These are phyloP conservation scores for Sarocladium kiliense DNA, from an alignment of 2,329 filamentous ascomycete species.

Conservation along the genomic window DNA sequence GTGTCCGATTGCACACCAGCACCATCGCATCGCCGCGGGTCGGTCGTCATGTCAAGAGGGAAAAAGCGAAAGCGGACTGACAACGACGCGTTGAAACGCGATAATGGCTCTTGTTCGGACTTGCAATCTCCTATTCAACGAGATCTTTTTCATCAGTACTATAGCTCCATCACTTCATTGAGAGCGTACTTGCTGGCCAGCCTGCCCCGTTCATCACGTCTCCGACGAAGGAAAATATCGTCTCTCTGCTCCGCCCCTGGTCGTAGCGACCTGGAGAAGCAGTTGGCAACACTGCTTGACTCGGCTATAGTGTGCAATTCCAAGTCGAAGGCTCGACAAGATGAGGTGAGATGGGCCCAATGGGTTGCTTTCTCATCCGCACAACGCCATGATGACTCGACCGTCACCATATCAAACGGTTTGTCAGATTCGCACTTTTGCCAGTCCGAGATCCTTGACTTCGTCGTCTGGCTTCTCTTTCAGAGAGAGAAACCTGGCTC, in stretches of 20 bases:
- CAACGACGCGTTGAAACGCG: slow-evolving; percentile 18
- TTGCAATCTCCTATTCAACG: slow-evolving; percentile 35
- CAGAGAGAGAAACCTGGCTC: slow-evolving; percentile 41
- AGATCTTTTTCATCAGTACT: slow-evolving; percentile 64
- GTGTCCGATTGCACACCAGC: neutral
- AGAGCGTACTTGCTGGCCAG: slow-evolving; percentile 64
- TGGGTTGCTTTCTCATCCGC: slow-evolving; percentile 52
- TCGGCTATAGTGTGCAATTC: slow-evolving; percentile 58
- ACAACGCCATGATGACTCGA: slow-evolving; percentile 55
- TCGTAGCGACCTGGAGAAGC: slow-evolving; percentile 27
- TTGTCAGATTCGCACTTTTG: slow-evolving; percentile 41
- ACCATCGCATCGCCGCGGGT: neutral
- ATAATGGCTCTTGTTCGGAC: neutral
- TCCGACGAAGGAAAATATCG: slow-evolving; percentile 53
- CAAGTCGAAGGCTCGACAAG: slow-evolving; percentile 20
- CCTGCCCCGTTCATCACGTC: slow-evolving; percentile 62
- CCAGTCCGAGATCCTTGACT: slow-evolving; percentile 72
- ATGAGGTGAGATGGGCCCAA: slow-evolving; percentile 39
- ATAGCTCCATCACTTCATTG: slow-evolving; percentile 59
- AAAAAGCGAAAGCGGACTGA: slow-evolving; percentile 22
- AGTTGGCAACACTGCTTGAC: slow-evolving; percentile 59
- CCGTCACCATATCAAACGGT: slow-evolving; percentile 46
- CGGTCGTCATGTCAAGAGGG: slow-evolving; percentile 18
- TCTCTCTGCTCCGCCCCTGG: slow-evolving; percentile 11
- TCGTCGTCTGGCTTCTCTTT: slow-evolving; percentile 74